Conservation (phyloP, 768 basidiomycete species). For the Suillus subluteus region DNA sequence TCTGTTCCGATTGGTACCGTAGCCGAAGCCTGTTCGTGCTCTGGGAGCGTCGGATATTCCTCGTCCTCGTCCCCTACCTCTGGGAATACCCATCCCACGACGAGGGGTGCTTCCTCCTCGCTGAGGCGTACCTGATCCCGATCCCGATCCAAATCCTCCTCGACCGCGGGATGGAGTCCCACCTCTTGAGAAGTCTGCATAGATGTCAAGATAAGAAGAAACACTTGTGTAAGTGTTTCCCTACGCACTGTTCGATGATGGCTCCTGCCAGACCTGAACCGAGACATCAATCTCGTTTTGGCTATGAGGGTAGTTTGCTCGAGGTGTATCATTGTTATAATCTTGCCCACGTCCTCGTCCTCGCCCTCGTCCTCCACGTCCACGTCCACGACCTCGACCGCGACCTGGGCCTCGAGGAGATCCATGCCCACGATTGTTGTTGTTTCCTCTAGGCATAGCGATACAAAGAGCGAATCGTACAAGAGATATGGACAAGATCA, state of each 20-base stretch:
- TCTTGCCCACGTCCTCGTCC: background rate
- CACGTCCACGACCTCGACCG: conserved; percentile 21
- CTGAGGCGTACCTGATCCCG: conserved; percentile 7
- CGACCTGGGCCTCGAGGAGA: conserved; percentile 25
- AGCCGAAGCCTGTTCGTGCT: conserved; percentile 17
- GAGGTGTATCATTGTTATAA: background rate
- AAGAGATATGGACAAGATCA: conserved; percentile 11
- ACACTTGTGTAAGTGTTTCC: background rate
- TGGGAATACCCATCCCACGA: conserved; percentile 14
- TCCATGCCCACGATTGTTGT: conserved; percentile 28
- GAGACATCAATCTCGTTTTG: conserved; percentile 25
- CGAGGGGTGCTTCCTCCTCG: conserved; percentile 4
- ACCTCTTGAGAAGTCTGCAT: conserved; percentile 15
- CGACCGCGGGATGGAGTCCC: conserved; percentile 6
- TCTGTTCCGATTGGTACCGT: conserved; percentile 13
- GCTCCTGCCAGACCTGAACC: conserved; percentile 29
- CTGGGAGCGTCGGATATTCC: conserved; percentile 13
- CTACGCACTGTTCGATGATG: conserved; percentile 20
- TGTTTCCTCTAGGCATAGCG: conserved; percentile 25
- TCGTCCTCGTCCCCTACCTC: conserved; percentile 28
- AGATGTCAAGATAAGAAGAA: conserved; percentile 10
- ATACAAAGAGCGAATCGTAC: background rate
- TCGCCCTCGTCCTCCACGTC: conserved; percentile 13
- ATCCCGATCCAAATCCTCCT: conserved; percentile 20
- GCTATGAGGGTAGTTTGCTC: conserved; percentile 23